These are phyloP conservation scores for Lentinula sp. DNA, from an alignment of 768 basidiomycete genomes.

Conservation along the genomic window DNA sequence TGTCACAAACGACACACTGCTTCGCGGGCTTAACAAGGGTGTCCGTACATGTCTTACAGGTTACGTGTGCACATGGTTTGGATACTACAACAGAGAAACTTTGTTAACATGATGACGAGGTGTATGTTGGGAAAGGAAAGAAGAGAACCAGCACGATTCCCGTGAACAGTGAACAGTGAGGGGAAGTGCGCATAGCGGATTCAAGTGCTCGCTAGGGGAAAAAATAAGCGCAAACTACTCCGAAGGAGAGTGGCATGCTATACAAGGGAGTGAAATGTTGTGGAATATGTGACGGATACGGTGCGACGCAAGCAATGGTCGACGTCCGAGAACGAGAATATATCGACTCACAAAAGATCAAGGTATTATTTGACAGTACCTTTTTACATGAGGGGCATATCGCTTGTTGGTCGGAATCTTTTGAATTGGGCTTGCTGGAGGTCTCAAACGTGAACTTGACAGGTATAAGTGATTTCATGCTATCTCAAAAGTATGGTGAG, in stretches of 20 bases:
- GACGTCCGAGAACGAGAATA: background rate
- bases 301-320: too few relatives aligned
- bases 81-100: conserved; percentile 42
- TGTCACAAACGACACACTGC: conserved; percentile 88
- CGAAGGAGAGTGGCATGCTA: too few relatives aligned
- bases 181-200: background rate
- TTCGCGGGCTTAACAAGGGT: conserved; percentile 72
- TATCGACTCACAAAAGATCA: conserved; percentile 55
- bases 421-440: conserved; percentile 26
- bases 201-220: too few relatives aligned
- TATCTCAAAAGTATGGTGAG: conserved; percentile 20
- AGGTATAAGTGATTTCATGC: conserved; percentile 76
- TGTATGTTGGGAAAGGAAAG: too few relatives aligned
- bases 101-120: background rate
- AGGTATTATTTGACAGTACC: conserved; percentile 69
- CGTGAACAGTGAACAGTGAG: too few relatives aligned
- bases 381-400: conserved; percentile 91
- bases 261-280: too few relatives aligned
- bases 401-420: conserved; percentile 47
- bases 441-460: conserved; percentile 70
- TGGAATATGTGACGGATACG: too few relatives aligned
- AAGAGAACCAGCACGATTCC: too few relatives aligned
- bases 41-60: conserved; percentile 88
- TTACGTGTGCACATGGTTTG: conserved; percentile 87
- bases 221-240: too few relatives aligned